Evolutionary conservation across 2,329 filamentous ascomycete genomes (phyloP), one percentile per base, ranked within the genome.

Genomic region (Byssothecium circinans): DNA sequence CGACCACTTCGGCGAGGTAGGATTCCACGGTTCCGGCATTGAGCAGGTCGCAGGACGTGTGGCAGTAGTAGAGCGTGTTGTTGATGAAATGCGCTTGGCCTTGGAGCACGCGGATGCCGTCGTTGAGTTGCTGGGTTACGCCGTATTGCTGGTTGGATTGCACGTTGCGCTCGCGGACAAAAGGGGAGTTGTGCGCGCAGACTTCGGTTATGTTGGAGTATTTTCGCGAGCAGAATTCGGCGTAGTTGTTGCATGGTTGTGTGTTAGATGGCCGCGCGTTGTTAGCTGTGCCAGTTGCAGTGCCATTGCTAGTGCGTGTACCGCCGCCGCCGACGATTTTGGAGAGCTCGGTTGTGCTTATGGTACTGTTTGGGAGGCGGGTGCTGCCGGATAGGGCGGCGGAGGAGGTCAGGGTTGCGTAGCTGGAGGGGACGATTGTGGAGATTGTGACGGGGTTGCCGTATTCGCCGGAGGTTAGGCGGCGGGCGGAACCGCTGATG

Each of bases 31-130:
- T 85, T 0, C 92, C 92, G 5, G 84, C 88, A 58, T 96, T 87
- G 22, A 96, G 81, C 3, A 96, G 76, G 58, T 92, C 83, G 73
- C 92, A 97, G 32, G 81, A 85, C 1, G 88, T 89, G 70, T 97
- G 92, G 72, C 92, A 97, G 64, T 91, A 90, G 70, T 89, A 87
- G 37, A 87, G 69, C 0, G 81, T 84, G 19, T 74, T 75, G 57
- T 86, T 84, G 36, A 78, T 65, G 25, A 69, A 71, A 57, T 86
- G 83, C 0, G 78, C 76, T 64, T 86, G 81, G 50, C 82, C 82
- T 73, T 85, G 81, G 14, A 86, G 56, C 62, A 73, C 68, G 22
- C 71, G 68, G 27, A 74, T 62, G 1, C 71, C 71, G 49, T 74
- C 70, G 44, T 73, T 69, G 14, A 74, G 54, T 47, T 74, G 71